Evolutionary conservation across 2,329 filamentous ascomycete genomes (phyloP).

Genomic region (Bipolaris victoriae): DNA sequence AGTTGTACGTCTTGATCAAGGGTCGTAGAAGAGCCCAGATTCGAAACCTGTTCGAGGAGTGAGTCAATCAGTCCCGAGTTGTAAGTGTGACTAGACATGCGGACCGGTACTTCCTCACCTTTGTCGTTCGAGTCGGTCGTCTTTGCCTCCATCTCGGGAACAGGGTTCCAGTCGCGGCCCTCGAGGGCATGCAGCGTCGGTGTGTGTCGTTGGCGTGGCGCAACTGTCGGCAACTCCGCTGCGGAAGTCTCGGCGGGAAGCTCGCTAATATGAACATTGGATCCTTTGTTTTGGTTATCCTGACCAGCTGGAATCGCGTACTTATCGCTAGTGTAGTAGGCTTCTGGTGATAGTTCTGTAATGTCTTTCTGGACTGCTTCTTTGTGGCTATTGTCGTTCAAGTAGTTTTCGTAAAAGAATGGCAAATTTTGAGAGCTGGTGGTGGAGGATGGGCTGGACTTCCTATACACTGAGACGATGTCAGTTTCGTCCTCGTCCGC

Average conservation of each 20-base stretch:
- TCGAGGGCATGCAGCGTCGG: conserved; percentile 7
- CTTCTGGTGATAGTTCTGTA: background rate
- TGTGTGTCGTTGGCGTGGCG: background rate
- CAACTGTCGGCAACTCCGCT: background rate
- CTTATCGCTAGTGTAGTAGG: background rate
- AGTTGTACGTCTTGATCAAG: conserved; percentile 9
- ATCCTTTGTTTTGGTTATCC: background rate
- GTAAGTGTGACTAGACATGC: background rate
- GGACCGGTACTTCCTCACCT: background rate
- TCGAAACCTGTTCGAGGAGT: conserved; percentile 11
- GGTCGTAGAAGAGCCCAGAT: background rate
- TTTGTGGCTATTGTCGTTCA: too few species aligned
- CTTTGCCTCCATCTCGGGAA: background rate
- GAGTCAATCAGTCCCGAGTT: conserved; percentile 4
- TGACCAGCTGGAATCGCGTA: background rate
- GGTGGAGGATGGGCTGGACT: too few species aligned
- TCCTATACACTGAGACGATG: background rate
- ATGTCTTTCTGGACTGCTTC: background rate
- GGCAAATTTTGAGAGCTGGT: background rate
- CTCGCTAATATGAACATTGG: background rate
- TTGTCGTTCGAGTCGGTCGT: background rate
- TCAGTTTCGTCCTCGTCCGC: background rate
- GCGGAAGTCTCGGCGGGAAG: background rate
- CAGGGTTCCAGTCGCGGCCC: conserved; percentile 1
- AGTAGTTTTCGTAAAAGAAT: background rate